phyloP scores from a whole-genome alignment of 1,284 basidiomycete species.

The Puccinia brachypodii region DNA sequence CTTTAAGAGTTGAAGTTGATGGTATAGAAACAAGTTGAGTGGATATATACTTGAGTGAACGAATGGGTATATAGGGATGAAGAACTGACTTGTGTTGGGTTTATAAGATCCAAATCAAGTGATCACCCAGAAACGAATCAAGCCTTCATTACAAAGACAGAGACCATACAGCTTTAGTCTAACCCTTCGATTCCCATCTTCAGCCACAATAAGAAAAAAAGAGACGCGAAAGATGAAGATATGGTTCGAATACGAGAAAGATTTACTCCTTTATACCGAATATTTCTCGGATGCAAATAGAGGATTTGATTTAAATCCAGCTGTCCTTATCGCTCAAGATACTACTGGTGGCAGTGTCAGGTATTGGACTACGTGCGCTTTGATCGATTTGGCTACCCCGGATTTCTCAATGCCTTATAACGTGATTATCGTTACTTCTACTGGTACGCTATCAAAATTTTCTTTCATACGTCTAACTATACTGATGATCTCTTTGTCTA shows the following conservation, averaged over 20 bases:
- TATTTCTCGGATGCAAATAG: constrained; percentile 93
- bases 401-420: constrained; percentile 99
- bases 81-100: not conserved
- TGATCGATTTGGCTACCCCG: constrained; percentile 88
- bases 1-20: constrained; percentile 63
- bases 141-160: constrained; percentile 68
- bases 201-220: constrained; percentile 58
- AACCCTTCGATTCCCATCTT: constrained; percentile 64
- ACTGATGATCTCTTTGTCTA: not conserved
- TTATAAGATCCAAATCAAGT: constrained; percentile 58
- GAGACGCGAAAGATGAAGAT: constrained; percentile 67
- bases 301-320: constrained; percentile 86
- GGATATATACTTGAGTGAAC: not conserved
- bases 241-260: constrained; percentile 74
- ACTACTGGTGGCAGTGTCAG: constrained; percentile 54
- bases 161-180: constrained; percentile 70
- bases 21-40: constrained; percentile 51
- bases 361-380: constrained; percentile 75
- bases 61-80: not conserved
- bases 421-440: constrained; percentile 92
- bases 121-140: constrained; percentile 67
- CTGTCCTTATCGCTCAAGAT: constrained; percentile 63
- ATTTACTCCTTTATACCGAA: constrained; percentile 88
- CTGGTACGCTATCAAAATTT: constrained; percentile 55
- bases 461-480: not conserved